Conservation (phyloP, 1,284 basidiomycete genomes). For the Cystobasidium slooffiae region DNA sequence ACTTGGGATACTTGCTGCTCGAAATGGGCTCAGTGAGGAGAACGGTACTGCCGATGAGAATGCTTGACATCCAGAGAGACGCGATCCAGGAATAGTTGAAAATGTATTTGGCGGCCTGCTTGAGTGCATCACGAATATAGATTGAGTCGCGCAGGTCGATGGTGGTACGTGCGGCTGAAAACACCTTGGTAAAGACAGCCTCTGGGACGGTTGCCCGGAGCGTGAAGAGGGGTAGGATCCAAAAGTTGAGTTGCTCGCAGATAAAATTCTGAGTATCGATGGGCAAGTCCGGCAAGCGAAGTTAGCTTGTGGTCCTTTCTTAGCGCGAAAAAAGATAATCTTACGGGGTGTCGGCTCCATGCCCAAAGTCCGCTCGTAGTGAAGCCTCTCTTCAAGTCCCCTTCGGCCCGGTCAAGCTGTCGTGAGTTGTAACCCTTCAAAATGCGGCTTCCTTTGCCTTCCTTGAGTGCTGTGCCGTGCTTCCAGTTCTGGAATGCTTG, state of each 20-base stretch:
- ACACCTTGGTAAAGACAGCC: conserved; percentile 37
- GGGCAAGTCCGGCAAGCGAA: background rate
- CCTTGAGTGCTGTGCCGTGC: conserved; percentile 56
- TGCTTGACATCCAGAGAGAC: conserved; percentile 28
- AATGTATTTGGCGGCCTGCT: conserved; percentile 30
- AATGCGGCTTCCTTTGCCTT: conserved; percentile 39
- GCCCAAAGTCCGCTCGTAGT: conserved; percentile 81
- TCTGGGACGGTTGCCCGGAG: conserved; percentile 43
- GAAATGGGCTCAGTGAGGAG: conserved; percentile 42
- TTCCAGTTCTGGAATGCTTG: conserved; percentile 81
- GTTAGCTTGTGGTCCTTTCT: no score
- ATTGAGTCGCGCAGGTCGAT: conserved; percentile 15
- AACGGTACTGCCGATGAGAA: conserved; percentile 38
- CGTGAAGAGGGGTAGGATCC: conserved; percentile 51
- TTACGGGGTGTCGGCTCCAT: conserved; percentile 76
- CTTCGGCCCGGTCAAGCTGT: conserved; percentile 65
- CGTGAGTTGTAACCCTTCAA: conserved; percentile 56
- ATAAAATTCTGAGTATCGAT: conserved; percentile 50
- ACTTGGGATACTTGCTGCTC: conserved; percentile 43
- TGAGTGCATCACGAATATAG: conserved; percentile 25
- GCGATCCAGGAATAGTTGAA: conserved; percentile 42
- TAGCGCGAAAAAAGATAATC: conserved; percentile 4
- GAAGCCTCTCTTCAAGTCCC: conserved; percentile 79
- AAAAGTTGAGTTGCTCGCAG: conserved; percentile 53
- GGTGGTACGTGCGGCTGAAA: conserved; percentile 3